Base-by-base conservation (phyloP, 164 flowering plant genomes). In the Tetracentron sinense region DNA sequence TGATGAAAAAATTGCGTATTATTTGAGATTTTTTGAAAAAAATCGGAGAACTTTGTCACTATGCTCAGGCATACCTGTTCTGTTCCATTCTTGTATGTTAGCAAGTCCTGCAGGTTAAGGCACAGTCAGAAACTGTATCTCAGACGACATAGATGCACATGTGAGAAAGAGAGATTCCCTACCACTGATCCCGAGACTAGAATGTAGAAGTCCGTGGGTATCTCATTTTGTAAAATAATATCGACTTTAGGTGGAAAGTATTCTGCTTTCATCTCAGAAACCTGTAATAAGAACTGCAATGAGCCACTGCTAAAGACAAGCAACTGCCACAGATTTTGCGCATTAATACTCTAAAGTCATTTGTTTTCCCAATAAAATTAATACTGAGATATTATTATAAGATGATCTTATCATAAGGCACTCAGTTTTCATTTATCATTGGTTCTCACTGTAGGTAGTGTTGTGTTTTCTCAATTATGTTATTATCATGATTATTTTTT, bases 171-270 rank as follows among this genome's bases (percentile, higher is more conserved):
- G 20, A 66, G 44, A 26, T 68, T 29, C 4, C 42, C 55, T 87
- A 92, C 97, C 94, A 87, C 80, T 77, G 88, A 72, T 62, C 97
- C 96, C 15, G 89, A 86, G 46, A 83, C 97, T 21, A 92, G 54
- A 42, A 89, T 83, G 77, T 92, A 92, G 75, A 89, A 83, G 72
- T 92, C 96, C 70, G 90, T 87, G 19, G 97, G 85, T 48, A 87
- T 80, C 77, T 92, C 97, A 69, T 89, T 92, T 67, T 89, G 92
- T 69, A 89, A 67, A 56, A 89, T 70, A 48, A 92, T 80, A 56
- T 92, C 97, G 53, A 89, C 87, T 69, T 87, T 89, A 7, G 96
- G 96, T 52, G 97, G 96, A 69, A 77, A 92, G 70, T 87, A 92
- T 67, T 92, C 97, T 72, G 94, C 96, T 75, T 75, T 87, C 85